Base-by-base conservation (phyloP, 805 yeast genomes). In the Kregervanrija delftensis region DNA sequence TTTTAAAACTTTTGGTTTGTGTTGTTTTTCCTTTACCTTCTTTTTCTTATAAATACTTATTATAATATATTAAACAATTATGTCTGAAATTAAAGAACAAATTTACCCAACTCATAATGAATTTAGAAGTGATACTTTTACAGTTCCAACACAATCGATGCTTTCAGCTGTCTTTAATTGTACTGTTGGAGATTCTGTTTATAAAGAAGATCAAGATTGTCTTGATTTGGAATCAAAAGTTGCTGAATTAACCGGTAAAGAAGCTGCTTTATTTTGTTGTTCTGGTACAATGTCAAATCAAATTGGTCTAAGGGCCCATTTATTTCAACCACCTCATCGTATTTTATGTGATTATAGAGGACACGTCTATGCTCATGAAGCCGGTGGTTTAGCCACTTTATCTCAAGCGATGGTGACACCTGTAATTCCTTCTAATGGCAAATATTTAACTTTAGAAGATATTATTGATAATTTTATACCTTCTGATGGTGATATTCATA, bases 251-350 rank as follows among this genome's bases (percentile, higher is more conserved):
- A 73, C 95, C 6, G 96, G 95, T 13, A 86, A 83, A 54, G 86
- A 81, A 53, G 84, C 87, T 1, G 96, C 86, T 11, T 61, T 88
- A 42, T 90, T 73, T 64, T 87, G 95, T 65, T 87, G 81, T 15
- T 83, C 95, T 16, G 97, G 98, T 39, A 91, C 97, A 5, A 65
- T 90, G 64, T 83, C 96, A 10, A 90, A 90, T 66, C 98, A 90
- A 65, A 72, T 90, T 49, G 96, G 83, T 12, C 61, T 90, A 38
- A 72, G 96, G 57, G 70, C 88, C 4, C 86, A 83, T 52, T 67
- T 91, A 40, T 64, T 62, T 49, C 91, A 85, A 58, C 96, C 96
- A 13, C 95, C 96, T 2, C 81, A 82, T 66, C 76, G 90, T n/a
- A 71, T 91, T 22, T 58, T 90, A 40, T 87, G 96, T 68, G 97